Conservation (phyloP, 257 asterid genomes). For the Solanum infundibuliforme region DNA sequence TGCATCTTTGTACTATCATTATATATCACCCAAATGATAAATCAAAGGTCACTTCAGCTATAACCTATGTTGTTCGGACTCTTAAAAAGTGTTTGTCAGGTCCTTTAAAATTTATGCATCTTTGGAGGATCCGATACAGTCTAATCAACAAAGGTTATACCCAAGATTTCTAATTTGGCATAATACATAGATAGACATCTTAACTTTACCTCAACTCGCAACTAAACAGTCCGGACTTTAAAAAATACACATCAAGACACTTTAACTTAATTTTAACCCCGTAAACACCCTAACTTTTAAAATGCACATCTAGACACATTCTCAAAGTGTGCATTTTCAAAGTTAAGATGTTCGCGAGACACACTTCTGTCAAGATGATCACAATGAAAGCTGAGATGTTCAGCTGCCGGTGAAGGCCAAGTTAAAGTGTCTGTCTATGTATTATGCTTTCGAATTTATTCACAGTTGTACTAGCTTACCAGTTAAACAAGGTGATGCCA, state of each 20-base stretch:
- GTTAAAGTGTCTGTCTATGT: not conserved
- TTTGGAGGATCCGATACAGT: not conserved
- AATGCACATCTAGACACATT: not conserved
- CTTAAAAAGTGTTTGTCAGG: not conserved
- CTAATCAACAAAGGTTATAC: not conserved
- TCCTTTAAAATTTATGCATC: not conserved
- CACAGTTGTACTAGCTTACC: conserved; percentile 3
- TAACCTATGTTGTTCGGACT: not conserved
- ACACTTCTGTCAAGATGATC: not conserved
- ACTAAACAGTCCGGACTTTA: not conserved
- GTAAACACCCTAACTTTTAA: not conserved
- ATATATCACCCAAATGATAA: not conserved
- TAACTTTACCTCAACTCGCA: not conserved
- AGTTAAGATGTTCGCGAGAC: not conserved
- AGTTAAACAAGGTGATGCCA: conserved; percentile 14
- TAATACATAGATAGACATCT: not conserved
- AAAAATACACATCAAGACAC: not conserved
- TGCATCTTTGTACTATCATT: not conserved
- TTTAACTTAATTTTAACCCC: not conserved
- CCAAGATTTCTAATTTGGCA: not conserved
- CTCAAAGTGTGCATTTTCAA: not conserved
- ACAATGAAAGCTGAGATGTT: not conserved
- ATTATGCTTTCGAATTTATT: not conserved
- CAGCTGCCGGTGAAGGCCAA: not conserved
- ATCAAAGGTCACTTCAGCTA: not conserved